Evolutionary conservation across 176 grass and related monocot species (phyloP), one percentile per base, ranked within the genome.

Genomic region (Musa troglodytarum): DNA sequence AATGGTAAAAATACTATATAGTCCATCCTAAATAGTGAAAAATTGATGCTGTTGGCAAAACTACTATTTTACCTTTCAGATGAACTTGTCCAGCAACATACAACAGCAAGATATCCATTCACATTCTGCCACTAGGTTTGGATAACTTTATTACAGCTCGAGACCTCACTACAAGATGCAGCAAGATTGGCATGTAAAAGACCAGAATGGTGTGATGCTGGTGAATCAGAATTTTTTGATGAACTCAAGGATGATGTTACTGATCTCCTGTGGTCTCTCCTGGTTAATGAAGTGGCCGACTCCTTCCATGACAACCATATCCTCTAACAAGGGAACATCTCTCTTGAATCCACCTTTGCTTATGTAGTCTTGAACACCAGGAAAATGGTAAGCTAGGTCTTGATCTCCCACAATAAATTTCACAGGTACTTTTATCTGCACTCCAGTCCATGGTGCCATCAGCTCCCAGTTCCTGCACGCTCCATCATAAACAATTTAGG

Each of bases 231-330:
- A 80, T 13, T 69, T 78, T 8, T 51, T 70, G 22, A 88, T 81
- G 67, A 88, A 88, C 11, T 83, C 34, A 51, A 74, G 62, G 53
- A 88, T 88, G 69, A 77, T 72, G 24, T 88, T 67, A 17, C 68
- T 53, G 28, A 73, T 77, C 52, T 88, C 86, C 2, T 66, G n/a
- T 54, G 81, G 74, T 53, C 78, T 88, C 62, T 88, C 86, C 65
- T 84, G 78, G 74, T 77, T 88, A 34, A 88, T 84, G 82, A 88
- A 88, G 53, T 88, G 86, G 4, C 86, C 86, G 1, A 55, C 86
- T 68, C 81, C 86, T 81, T 78, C 54, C 5, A 84, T 63, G 11
- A 84, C 64, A 1, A 80, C 65, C 7, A 87, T 10, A 43, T 87
- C 85, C 63, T 83, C 50, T 4, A 87, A 69, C 43, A 84, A 64